A percentile compares a stretch with the other conserved stretches of the same genome.
Conservation (phyloP, 1,139 yeast genomes). For the Lodderomyces theae region DNA sequence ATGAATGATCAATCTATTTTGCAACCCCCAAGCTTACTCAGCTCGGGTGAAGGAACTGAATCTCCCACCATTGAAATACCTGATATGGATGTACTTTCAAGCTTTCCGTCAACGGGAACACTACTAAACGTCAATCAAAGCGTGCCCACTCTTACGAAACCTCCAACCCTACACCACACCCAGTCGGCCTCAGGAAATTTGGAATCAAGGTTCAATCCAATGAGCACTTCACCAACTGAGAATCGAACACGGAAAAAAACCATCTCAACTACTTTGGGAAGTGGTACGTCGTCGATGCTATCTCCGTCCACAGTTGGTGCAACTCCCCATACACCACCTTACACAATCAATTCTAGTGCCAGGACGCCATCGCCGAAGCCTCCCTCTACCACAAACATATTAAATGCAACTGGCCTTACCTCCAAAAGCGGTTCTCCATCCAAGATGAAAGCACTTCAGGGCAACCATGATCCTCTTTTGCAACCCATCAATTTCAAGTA, state of each 20-base stretch:
- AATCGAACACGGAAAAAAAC: constrained; percentile 37
- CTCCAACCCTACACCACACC: constrained; percentile 48
- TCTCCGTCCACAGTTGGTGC: constrained; percentile 9
- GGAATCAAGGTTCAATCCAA: constrained; percentile 31
- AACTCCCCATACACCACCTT: constrained; percentile 40
- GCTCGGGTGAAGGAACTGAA: constrained; percentile 23
- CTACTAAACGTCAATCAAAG: constrained; percentile 5
- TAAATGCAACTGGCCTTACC: constrained; percentile 17
- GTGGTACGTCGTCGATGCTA: constrained; percentile 6
- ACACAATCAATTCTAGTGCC: constrained; percentile 18
- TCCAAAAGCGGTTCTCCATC: constrained; percentile 41
- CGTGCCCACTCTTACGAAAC: constrained; percentile 36
- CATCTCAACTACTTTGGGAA: constrained; percentile 34
- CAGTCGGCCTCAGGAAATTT: constrained; percentile 48
- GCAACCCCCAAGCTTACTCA: constrained; percentile 8
- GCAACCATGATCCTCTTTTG: constrained; percentile 46
- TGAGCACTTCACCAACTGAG: constrained; percentile 17
- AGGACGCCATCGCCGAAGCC: constrained; percentile 45
- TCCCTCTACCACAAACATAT: constrained; percentile 24
- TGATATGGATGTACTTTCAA: constrained; percentile 39
- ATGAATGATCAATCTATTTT: constrained; percentile 6
- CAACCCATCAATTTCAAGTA: constrained; percentile 59
- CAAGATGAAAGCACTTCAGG: constrained; percentile 55
- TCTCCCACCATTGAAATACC: constrained; percentile 49
- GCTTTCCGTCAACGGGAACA: constrained; percentile 17